Evolutionary conservation across 2,329 filamentous ascomycete species (phyloP), one percentile per base, ranked within the genome.

Genomic region (Cercospora citrullina): DNA sequence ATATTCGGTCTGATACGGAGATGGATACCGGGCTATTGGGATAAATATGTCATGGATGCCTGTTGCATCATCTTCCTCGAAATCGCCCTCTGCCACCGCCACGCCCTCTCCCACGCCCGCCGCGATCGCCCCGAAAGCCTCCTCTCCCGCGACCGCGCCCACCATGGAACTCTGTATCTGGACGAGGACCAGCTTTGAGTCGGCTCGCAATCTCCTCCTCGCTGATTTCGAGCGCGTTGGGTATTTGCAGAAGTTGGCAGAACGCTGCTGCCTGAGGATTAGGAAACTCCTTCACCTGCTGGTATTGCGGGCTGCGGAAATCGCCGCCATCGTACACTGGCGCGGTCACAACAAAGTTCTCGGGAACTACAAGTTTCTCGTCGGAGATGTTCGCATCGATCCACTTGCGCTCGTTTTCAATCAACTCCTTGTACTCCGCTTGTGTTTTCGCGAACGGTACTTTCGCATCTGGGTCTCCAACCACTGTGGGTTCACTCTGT

Each of bases 231-330:
- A 90, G 96, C 9, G 89, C 84, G 77, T 98, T 96, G 5, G 87
- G 81, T 36, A 99, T 89, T 8, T 86, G 89, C 1, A 98, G 75
- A 65, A 98, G 80, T 65, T 89, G 83, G 79, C 95, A 99, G 77
- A 94, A 98, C 3, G 84, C 80, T n/a, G 82, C 83, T 6, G 93
- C 98, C 80, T 98, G 94, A 12, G 91, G 90, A 76, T 95, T 98
- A 4, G 88, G 92, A 77, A 94, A 94, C 80, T 97, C 94, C 1
- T 84, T 82, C 4, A 75, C 71, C 16, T 66, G 69, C 63, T 72
- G 69, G 45, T 77, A 78, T 58, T 75, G 67, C 16, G 72, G 71
- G 53, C 73, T 60, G 26, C 68, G 72, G 53, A 72, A 74, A 39
- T 75, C 67, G 18, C 73, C 74, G 23, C 72, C 72, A 53, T 89